These are phyloP conservation scores for Amphirosellinia nigrospora DNA, from an alignment of 495 filamentous ascomycete species.

Conservation along the genomic window DNA sequence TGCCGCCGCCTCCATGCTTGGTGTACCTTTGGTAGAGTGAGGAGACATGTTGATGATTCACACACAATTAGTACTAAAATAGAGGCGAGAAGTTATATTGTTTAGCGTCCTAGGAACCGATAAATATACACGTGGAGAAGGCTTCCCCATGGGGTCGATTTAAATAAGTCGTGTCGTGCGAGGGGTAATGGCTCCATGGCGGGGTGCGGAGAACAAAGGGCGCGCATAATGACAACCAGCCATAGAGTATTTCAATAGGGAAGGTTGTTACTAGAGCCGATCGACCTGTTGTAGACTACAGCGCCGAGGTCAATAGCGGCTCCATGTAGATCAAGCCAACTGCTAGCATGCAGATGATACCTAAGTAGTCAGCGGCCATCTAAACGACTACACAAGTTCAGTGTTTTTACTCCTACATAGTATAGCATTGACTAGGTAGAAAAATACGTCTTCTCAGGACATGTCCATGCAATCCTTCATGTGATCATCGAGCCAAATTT, in stretches of 20 bases:
- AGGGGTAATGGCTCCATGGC: slow-evolving; percentile 2
- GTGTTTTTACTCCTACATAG: too few species aligned
- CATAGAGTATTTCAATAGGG: neutral
- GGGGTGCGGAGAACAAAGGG: slow-evolving; percentile 13
- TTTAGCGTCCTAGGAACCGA: neutral
- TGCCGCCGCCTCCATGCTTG: slow-evolving; percentile 8
- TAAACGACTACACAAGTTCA: neutral
- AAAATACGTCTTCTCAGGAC: neutral
- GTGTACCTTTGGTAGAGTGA: slow-evolving; percentile 16
- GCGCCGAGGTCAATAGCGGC: neutral
- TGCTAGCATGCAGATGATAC: neutral
- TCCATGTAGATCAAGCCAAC: neutral
- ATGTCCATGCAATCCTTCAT: neutral
- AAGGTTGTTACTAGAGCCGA: neutral
- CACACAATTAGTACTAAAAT: neutral
- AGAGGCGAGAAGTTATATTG: neutral
- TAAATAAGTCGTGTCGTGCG: neutral
- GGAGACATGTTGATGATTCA: slow-evolving; percentile 18
- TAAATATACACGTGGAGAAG: neutral
- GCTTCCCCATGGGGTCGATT: neutral
- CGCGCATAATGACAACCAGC: neutral
- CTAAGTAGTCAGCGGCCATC: neutral
- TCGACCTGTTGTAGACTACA: neutral
- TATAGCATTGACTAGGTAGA: neutral
- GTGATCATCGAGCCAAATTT: neutral